Evolutionary conservation across 495 filamentous ascomycete species (phyloP).

Genomic region (Lindgomyces ingoldianus): DNA sequence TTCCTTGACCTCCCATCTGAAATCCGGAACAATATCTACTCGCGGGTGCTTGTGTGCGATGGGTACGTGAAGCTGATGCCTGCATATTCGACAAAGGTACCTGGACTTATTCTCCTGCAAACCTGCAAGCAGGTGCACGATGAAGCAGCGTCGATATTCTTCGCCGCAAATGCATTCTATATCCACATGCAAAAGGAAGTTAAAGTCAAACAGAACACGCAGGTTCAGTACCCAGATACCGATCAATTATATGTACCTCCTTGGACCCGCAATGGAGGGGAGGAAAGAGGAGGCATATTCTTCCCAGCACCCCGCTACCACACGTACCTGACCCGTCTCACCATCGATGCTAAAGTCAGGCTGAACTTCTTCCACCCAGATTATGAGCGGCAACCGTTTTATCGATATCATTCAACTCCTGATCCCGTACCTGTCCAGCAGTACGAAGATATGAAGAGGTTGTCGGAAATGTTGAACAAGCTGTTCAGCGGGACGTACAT

Average conservation of each 20-base stretch:
- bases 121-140: conserved; percentile 25
- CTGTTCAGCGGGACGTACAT: background rate
- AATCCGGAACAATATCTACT: conserved; percentile 25
- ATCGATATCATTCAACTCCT: too few species aligned
- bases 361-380: background rate
- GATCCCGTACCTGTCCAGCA: too few species aligned
- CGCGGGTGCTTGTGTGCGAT: conserved; percentile 9
- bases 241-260: background rate
- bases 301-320: conserved; percentile 26
- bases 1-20: conserved; percentile 28
- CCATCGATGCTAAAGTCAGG: conserved; percentile 8
- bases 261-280: background rate
- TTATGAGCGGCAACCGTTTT: too few species aligned
- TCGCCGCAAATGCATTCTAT: conserved; percentile 29
- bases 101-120: conserved; percentile 2
- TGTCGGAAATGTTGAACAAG: background rate
- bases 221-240: background rate
- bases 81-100: background rate
- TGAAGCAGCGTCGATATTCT: conserved; percentile 24
- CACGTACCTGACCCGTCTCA: conserved; percentile 15
- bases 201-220: background rate
- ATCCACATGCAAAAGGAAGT: background rate
- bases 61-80: conserved; percentile 7
- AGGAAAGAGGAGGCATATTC: background rate
- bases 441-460: background rate